Percentiles rank a stretch among this genome's conserved stretches.
Conservation (phyloP, 257 asterid genomes). For the Solanum ahanhuiri region DNA sequence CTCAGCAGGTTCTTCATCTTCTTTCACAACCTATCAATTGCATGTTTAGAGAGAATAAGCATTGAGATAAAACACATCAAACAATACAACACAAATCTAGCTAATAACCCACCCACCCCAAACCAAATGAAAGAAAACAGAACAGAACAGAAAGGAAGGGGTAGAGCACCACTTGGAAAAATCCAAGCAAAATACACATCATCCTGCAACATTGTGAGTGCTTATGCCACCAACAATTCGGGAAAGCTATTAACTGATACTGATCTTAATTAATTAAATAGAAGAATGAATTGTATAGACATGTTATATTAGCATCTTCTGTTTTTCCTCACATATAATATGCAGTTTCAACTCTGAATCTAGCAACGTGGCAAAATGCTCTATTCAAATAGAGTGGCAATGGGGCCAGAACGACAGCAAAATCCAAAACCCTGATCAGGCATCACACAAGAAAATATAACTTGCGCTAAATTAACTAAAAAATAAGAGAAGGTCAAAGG, state of each 20-base stretch:
- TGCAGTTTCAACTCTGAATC: not conserved
- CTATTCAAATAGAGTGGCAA: not conserved
- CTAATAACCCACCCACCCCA: not conserved
- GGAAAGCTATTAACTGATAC: not conserved
- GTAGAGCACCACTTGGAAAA: not conserved
- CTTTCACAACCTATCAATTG: conserved; percentile 24
- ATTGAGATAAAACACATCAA: not conserved
- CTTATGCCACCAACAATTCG: not conserved
- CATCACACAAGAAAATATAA: not conserved
- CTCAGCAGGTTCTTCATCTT: conserved; percentile 39
- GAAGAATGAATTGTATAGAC: not conserved
- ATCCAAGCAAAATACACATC: not conserved
- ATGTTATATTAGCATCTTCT: not conserved
- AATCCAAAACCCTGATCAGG: not conserved
- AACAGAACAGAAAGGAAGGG: not conserved
- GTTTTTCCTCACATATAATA: not conserved
- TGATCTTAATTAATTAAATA: not conserved
- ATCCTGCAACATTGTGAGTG: not conserved
- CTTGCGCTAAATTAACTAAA: not conserved
- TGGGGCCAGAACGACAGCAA: not conserved
- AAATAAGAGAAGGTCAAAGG: not conserved
- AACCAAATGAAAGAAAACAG: not conserved
- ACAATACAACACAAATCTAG: not conserved
- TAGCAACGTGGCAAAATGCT: not conserved
- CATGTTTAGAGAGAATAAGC: not conserved